phyloP scores from a whole-genome alignment of 1,284 basidiomycete genomes.

The Trichosporon ovoides region DNA sequence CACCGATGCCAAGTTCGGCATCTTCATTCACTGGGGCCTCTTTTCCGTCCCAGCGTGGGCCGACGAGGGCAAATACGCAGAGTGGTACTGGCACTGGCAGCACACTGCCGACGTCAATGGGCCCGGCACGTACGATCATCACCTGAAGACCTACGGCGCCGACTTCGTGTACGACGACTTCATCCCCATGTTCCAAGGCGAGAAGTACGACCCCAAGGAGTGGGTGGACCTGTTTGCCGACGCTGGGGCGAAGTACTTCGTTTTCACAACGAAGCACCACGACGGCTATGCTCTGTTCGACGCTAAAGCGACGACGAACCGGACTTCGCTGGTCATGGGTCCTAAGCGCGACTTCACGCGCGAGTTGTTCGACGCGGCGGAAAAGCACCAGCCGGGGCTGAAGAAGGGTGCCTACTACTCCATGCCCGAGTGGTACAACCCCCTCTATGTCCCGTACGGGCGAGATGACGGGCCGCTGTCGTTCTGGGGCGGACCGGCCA shows the following conservation, averaged over 20 bases:
- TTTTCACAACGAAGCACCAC: conserved; percentile 54
- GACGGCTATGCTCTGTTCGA: conserved; percentile 55
- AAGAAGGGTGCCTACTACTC: conserved; percentile 24
- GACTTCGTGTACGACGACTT: conserved; percentile 58
- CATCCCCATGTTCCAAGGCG: conserved; percentile 55
- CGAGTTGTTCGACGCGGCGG: conserved; percentile 56
- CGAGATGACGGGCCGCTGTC: conserved; percentile 35
- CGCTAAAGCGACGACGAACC: conserved; percentile 53
- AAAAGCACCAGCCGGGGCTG: conserved; percentile 23
- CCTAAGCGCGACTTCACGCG: conserved; percentile 56
- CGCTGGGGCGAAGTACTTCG: conserved; percentile 61
- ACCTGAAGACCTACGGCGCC: conserved; percentile 54
- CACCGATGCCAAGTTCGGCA: conserved; percentile 19
- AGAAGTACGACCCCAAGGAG: conserved; percentile 54
- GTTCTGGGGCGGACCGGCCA: conserved; percentile 55
- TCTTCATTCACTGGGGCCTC: conserved; percentile 61
- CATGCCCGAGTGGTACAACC: conserved; percentile 57
- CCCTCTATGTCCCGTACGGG: conserved; percentile 55
- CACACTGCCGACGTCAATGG: conserved; percentile 27
- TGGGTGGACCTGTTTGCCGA: conserved; percentile 57
- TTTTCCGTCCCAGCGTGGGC: conserved; percentile 51
- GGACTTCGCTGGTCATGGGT: conserved; percentile 53
- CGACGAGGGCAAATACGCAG: conserved; percentile 50
- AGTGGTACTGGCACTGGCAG: conserved; percentile 53
- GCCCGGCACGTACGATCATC: conserved; percentile 52